Evolutionary conservation across 805 yeast genomes (phyloP), one percentile per base, ranked within the genome.

Genomic region (Saturnispora halmiae): DNA sequence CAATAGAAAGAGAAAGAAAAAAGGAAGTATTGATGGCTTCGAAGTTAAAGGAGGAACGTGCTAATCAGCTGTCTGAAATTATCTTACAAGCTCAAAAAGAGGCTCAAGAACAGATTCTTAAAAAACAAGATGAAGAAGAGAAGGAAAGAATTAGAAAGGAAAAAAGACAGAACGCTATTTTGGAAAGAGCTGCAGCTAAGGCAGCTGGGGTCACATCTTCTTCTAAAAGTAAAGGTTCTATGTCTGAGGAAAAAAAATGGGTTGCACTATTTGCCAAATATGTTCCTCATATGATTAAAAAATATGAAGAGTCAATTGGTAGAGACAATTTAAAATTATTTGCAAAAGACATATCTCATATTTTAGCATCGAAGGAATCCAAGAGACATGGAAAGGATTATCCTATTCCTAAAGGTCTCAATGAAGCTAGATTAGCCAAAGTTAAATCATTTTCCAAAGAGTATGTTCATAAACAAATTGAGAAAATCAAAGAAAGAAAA

Each of bases 211-310:
- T n/a, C 22, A 30, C 15, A 15, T 27, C 24, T 11, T 25, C 31
- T 10, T 25, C 8, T 34, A 7, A 20, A 11, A 29, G 18, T 11
- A 30, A 28, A 9, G 38, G 26, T 19, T n/a, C n/a, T n/a, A n/a
- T 9, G 4, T 15, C 29, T 13, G 8, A 20, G 6, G 46, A 47
- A 26, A 55, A 47, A 26, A 49, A 51, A 40, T 72, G 78, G 77
- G 65, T 61, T 5, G 56, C 54, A 31, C 48, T 65, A 25, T 75
- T 90, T 55, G 96, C 96, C 2, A 61, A 69, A 13, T 67, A 75
- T 50, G 82, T 90, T 9, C 96, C 96, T 8, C 86, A 87, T 52
- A 59, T 82, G 53, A 67, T 88, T 41, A 77, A 77, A 48, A 75
- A 73, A 49, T 75, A 81, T 57, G 80, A 75, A 48, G 55, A 66